These are phyloP conservation scores for Phytophthora foliorum DNA, from an alignment of 352 stramenopile genomes.

Conservation along the genomic window DNA sequence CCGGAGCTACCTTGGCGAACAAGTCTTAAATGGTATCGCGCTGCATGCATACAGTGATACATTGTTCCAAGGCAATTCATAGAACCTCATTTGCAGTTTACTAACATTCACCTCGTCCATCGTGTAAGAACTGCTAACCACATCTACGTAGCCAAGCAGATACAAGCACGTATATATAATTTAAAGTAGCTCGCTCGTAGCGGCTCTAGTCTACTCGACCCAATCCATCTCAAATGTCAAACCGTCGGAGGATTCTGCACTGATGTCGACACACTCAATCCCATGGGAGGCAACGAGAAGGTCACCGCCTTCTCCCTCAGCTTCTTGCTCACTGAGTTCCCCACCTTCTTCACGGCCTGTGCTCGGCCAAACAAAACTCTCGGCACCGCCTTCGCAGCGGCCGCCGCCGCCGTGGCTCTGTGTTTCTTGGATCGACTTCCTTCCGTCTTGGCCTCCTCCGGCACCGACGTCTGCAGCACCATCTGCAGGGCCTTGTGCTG, in stretches of 20 bases:
- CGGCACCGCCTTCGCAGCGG: conserved; percentile 43
- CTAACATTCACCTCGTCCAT: too few relatives aligned
- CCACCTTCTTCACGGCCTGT: conserved; percentile 70
- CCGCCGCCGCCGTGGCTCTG: conserved; percentile 19
- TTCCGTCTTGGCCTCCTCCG: conserved; percentile 20
- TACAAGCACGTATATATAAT: not conserved
- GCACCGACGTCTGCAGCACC: conserved; percentile 43
- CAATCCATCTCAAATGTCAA: too few relatives aligned
- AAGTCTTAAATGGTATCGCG: too few relatives aligned
- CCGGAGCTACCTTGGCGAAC: too few relatives aligned
- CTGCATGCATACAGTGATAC: too few relatives aligned
- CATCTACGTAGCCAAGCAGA: not conserved
- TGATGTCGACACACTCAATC: conserved; percentile 68
- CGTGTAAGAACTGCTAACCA: too few relatives aligned
- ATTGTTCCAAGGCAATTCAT: too few relatives aligned
- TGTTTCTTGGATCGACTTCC: conserved; percentile 27
- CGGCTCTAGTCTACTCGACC: too few relatives aligned
- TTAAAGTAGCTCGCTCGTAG: not conserved
- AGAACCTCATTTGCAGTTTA: too few relatives aligned
- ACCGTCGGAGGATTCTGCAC: conserved; percentile 56
- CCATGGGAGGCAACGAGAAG: conserved; percentile 81
- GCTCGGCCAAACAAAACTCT: conserved; percentile 63
- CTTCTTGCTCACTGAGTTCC: conserved; percentile 72
- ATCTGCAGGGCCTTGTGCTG: conserved; percentile 68
- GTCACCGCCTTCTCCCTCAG: conserved; percentile 69